Conservation (phyloP, 305 asterid species). For the Solanum hybrid region DNA sequence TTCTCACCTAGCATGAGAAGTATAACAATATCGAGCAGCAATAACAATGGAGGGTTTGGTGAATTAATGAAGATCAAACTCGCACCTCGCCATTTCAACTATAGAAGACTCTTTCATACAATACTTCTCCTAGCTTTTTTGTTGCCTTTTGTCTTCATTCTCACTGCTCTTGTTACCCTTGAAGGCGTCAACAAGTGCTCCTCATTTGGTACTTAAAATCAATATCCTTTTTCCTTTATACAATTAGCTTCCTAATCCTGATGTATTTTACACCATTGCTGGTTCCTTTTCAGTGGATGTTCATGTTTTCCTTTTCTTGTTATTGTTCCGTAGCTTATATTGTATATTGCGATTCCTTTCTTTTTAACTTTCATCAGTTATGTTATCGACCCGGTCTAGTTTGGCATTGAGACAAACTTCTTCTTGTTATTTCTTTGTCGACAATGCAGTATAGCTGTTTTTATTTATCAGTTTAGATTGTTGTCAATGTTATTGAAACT, state of each 20-base stretch:
- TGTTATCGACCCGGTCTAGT: not conserved
- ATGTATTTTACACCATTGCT: not conserved
- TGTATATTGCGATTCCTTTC: conserved; percentile 4
- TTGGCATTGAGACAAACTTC: not conserved
- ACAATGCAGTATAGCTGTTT: not conserved
- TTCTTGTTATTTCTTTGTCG: not conserved
- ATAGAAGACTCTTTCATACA: conserved; percentile 69
- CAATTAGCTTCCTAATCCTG: conserved; percentile 29
- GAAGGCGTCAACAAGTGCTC: conserved; percentile 48
- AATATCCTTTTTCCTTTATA: not conserved
- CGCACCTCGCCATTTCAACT: conserved; percentile 67
- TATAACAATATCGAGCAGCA: conserved; percentile 24
- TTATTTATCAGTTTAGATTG: not conserved
- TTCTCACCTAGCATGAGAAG: conserved; percentile 81
- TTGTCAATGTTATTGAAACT: not conserved
- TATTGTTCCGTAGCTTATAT: not conserved
- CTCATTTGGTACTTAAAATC: conserved; percentile 25
- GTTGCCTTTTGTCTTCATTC: conserved; percentile 35
- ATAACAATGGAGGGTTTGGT: conserved; percentile 51
- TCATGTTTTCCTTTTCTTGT: not conserved
- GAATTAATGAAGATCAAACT: conserved; percentile 88
- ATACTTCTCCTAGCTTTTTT: conserved; percentile 51
- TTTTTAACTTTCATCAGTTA: not conserved
- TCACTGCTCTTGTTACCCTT: conserved; percentile 37
- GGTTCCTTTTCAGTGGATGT: not conserved